Evolutionary conservation across 2,329 filamentous ascomycete species (phyloP).

Genomic region (Stemphylium beticola): DNA sequence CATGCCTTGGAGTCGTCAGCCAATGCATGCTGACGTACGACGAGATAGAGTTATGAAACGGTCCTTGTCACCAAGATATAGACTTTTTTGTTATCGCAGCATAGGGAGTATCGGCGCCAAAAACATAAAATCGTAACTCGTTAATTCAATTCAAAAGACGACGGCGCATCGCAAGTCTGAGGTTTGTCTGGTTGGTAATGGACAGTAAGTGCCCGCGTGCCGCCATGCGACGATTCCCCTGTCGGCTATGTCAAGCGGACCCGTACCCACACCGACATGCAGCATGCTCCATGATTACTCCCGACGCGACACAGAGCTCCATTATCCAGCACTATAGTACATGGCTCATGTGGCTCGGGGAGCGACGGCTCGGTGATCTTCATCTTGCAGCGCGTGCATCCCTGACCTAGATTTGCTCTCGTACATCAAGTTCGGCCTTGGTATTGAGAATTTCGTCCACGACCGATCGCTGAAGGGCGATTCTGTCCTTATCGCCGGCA

Average conservation of each 20-base stretch:
- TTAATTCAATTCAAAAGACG: background rate
- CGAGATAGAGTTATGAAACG: background rate
- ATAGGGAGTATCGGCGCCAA: too few species aligned
- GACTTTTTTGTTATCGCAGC: background rate
- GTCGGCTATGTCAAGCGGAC: background rate
- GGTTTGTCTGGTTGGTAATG: background rate
- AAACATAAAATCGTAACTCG: background rate
- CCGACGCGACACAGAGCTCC: background rate
- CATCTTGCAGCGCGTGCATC: background rate
- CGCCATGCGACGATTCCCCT: background rate
- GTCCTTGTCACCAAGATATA: background rate
- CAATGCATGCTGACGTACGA: slow-evolving; percentile 23
- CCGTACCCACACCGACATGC: background rate
- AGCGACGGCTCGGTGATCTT: background rate
- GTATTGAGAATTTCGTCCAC: slow-evolving; percentile 70
- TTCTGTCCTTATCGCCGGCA: slow-evolving; percentile 54
- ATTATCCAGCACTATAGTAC: background rate
- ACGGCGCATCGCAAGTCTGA: background rate
- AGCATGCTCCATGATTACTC: background rate
- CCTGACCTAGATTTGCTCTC: background rate
- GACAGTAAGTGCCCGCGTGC: slow-evolving; percentile 2
- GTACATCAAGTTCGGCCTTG: slow-evolving; percentile 49
- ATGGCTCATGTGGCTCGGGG: background rate
- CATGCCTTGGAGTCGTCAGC: slow-evolving; percentile 5
- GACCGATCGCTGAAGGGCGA: slow-evolving; percentile 69